phyloP scores from a whole-genome alignment of 2,329 filamentous ascomycete species.

The Ceratocystis lukuohia region DNA sequence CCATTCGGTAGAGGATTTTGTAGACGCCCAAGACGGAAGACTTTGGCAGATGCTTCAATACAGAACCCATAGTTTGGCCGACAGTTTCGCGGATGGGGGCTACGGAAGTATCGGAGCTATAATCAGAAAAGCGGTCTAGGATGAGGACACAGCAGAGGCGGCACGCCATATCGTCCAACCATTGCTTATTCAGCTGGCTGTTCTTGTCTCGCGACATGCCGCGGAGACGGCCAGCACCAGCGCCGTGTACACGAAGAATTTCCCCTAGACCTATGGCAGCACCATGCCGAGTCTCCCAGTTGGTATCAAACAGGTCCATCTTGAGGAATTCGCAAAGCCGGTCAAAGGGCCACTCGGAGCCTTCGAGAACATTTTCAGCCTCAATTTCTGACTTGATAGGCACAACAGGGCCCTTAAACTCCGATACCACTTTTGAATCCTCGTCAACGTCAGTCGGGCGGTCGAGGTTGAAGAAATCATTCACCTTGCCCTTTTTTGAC shows the following conservation, averaged over 20 bases:
- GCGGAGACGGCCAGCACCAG: constrained; percentile 65
- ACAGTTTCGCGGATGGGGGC: constrained; percentile 92
- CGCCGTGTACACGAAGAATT: constrained; percentile 80
- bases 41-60: constrained; percentile 69
- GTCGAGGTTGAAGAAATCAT: constrained; percentile 86
- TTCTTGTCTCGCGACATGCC: constrained; percentile 63
- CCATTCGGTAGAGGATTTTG: constrained; percentile 69
- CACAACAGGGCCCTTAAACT: constrained; percentile 76
- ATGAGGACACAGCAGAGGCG: constrained; percentile 91
- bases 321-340: constrained; percentile 87
- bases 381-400: constrained; percentile 80
- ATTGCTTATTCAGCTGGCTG: constrained; percentile 62
- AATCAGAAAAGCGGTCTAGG: constrained; percentile 94
- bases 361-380: constrained; percentile 60
- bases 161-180: constrained; percentile 91
- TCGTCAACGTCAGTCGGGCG: constrained; percentile 67
- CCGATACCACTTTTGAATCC: constrained; percentile 80
- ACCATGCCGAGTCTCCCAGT: constrained; percentile 92
- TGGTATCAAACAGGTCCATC: constrained; percentile 81
- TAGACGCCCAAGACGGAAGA: constrained; percentile 76
- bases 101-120: constrained; percentile 92
- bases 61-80: constrained; percentile 81
- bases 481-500: constrained; percentile 46
- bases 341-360: constrained; percentile 85
- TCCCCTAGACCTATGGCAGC: constrained; percentile 91